phyloP scores from a whole-genome alignment of 2,329 filamentous ascomycete species.

The Fusarium sp. region DNA sequence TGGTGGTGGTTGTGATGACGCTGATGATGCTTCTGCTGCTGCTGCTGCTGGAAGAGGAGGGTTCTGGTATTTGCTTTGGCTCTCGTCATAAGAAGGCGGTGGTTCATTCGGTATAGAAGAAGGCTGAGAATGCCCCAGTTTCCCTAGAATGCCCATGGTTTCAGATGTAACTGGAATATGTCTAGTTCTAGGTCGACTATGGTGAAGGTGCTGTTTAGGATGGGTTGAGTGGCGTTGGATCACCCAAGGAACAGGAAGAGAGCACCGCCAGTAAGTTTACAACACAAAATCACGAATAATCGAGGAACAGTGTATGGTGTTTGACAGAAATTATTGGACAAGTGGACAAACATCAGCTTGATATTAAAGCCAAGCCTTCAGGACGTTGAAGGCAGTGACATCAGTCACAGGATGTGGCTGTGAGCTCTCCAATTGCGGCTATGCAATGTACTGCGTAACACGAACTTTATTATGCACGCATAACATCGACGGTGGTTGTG shows the following conservation, averaged over 20 bases:
- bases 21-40: slow-evolving; percentile 7
- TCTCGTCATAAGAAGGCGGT: slow-evolving; percentile 33
- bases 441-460: neutral
- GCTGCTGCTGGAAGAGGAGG: neutral
- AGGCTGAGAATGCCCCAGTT: neutral
- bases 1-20: slow-evolving; percentile 3
- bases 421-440: slow-evolving; percentile 18
- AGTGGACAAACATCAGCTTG: slow-evolving; percentile 8
- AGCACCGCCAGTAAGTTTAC: neutral
- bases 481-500: neutral
- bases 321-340: neutral
- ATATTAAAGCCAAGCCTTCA: slow-evolving; percentile 13
- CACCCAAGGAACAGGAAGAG: neutral
- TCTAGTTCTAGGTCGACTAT: neutral
- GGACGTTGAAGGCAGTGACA: slow-evolving; percentile 18
- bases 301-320: neutral
- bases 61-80: slow-evolving; percentile 7
- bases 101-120: slow-evolving; percentile 19
- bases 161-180: neutral
- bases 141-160: slow-evolving; percentile 14
- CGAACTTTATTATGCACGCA: slow-evolving; percentile 2
- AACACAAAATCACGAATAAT: neutral
- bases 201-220: neutral
- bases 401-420: slow-evolving; percentile 27
- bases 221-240: neutral